A percentile compares a stretch with the other conserved stretches of the same genome.
Conservation (phyloP, 140 eudicot species). For the Ambrosia hybrid region DNA sequence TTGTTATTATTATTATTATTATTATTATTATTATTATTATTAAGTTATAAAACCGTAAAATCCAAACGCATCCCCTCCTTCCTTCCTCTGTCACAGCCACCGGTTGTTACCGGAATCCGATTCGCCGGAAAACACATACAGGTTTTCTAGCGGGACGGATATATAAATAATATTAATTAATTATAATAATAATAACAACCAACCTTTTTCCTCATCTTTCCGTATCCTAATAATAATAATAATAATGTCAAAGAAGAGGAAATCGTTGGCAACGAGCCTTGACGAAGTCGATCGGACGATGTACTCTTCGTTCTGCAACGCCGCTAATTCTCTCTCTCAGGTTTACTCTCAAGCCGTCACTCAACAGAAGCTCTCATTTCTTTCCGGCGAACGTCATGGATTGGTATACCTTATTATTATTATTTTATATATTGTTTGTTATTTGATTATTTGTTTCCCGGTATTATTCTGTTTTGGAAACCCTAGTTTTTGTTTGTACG, state of each 20-base stretch:
- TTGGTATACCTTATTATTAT: conserved; percentile 30
- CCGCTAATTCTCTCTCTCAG: conserved; percentile 77
- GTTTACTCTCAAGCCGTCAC: conserved; percentile 73
- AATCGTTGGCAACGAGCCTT: conserved; percentile 65
- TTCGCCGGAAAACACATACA: neutral
- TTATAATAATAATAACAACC: no score
- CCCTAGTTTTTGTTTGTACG: conserved; percentile 19
- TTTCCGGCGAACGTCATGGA: conserved; percentile 80
- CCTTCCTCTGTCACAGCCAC: neutral
- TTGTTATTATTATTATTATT: no score
- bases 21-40: no score
- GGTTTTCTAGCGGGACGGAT: conserved; percentile 10
- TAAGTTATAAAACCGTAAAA: no score
- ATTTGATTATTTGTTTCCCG: no score
- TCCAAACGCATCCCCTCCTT: neutral
- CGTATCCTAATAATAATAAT: neutral
- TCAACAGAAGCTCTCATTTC: conserved; percentile 68
- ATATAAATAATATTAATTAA: neutral
- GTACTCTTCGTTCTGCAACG: conserved; percentile 68
- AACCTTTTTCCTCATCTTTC: neutral
- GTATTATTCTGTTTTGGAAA: neutral
- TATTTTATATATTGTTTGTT: neutral
- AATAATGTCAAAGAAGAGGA: conserved; percentile 62
- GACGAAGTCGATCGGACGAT: conserved; percentile 90
- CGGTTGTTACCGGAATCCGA: neutral